phyloP scores from a whole-genome alignment of 2,329 filamentous ascomycete species.

The Boeremia exigua region DNA sequence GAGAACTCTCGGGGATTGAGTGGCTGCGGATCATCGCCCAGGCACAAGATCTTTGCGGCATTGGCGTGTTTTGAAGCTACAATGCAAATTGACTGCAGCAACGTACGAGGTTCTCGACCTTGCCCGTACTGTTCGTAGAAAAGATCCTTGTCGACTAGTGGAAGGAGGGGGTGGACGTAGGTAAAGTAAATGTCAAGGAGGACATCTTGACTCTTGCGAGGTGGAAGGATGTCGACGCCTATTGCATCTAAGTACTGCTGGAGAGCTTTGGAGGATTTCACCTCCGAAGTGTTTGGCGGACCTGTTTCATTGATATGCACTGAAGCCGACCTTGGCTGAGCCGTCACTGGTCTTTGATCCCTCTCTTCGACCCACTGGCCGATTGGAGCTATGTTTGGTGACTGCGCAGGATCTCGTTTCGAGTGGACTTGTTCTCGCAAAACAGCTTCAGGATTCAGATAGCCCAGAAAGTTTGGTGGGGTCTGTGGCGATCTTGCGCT shows the following conservation, averaged over 20 bases:
- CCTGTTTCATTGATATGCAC: conserved; percentile 39
- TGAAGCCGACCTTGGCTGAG: conserved; percentile 31
- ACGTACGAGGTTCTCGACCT: conserved; percentile 46
- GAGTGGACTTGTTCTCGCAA: conserved; percentile 51
- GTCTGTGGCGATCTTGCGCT: conserved; percentile 40
- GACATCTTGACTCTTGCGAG: conserved; percentile 43
- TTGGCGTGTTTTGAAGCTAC: conserved; percentile 56
- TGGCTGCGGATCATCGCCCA: conserved; percentile 43
- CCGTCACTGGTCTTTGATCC: conserved; percentile 29
- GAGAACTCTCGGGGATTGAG: conserved; percentile 54
- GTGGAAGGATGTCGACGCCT: conserved; percentile 44
- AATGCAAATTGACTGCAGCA: conserved; percentile 56
- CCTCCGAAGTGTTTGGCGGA: conserved; percentile 39
- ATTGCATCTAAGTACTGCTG: conserved; percentile 48
- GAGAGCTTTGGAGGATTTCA: conserved; percentile 42
- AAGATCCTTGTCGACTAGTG: conserved; percentile 53
- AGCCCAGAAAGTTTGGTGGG: conserved; percentile 53
- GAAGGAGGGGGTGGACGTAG: conserved; percentile 55
- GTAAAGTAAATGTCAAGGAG: conserved; percentile 55
- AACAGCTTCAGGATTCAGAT: conserved; percentile 56
- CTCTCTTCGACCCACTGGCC: conserved; percentile 47
- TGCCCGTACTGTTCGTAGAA: conserved; percentile 48
- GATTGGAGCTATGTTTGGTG: conserved; percentile 38
- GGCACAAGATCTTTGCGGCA: conserved; percentile 49
- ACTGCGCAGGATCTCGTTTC: conserved; percentile 38